Evolutionary conservation across 73 alveolate genomes (phyloP).

Genomic region (Paramecium biaurelia): DNA sequence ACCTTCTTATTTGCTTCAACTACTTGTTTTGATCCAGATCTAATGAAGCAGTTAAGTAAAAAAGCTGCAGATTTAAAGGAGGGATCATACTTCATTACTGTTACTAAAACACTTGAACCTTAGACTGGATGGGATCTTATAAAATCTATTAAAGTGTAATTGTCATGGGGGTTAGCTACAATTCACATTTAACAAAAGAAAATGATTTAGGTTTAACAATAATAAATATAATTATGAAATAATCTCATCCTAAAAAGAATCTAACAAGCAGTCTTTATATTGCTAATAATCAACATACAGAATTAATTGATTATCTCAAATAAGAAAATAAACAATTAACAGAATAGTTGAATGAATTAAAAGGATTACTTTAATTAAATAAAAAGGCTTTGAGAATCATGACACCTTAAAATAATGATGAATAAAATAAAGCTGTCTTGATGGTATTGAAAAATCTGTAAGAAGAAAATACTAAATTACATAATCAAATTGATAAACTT

Average conservation of each 20-base stretch:
- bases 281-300: not conserved
- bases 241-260: not conserved
- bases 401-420: not conserved
- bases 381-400: not conserved
- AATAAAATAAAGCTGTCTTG: not conserved
- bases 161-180: conserved; percentile 95
- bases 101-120: conserved; percentile 78
- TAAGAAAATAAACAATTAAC: conserved; percentile 7
- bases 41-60: conserved; percentile 81
- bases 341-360: conserved; percentile 1
- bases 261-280: not conserved
- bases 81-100: conserved; percentile 80
- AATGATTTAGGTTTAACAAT: conserved; percentile 23
- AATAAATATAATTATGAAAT: not conserved
- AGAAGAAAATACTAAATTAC: conserved; percentile 25
- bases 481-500: not conserved
- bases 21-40: conserved; percentile 86
- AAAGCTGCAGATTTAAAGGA: conserved; percentile 68
- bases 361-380: not conserved
- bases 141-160: conserved; percentile 68
- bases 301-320: not conserved
- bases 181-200: conserved; percentile 81
- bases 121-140: conserved; percentile 80
- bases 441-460: not conserved
- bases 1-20: conserved; percentile 87